A percentile compares a stretch with the other conserved stretches of the same genome.
Evolutionary conservation across 768 basidiomycete species (phyloP).

Genomic region (Cubamyces sp.): DNA sequence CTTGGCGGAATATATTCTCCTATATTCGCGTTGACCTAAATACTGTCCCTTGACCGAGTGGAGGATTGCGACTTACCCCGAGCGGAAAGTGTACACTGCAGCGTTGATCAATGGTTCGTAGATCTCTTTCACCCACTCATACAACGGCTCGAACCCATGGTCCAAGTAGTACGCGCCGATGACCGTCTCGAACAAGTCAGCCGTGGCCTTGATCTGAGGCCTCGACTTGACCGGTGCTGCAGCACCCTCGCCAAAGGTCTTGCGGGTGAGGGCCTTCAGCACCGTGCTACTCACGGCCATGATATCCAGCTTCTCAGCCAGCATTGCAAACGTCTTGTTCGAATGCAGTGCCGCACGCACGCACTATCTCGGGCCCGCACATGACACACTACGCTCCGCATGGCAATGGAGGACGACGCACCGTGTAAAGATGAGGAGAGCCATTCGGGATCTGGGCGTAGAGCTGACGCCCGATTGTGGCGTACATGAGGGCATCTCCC

Average conservation of each 20-base stretch:
- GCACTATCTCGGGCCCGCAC: constrained; percentile 21
- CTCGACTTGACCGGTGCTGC: constrained; percentile 21
- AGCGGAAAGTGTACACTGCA: constrained; percentile 35
- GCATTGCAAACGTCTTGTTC: constrained; percentile 33
- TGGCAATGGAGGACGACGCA: constrained; percentile 21
- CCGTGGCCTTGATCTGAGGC: constrained; percentile 41
- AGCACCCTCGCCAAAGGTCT: constrained; percentile 32
- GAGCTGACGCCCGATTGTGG: constrained; percentile 44
- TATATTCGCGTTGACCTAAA: background rate
- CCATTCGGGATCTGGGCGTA: constrained; percentile 36
- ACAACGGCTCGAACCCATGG: constrained; percentile 42
- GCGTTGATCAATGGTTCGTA: constrained; percentile 43
- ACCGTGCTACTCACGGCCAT: constrained; percentile 32
- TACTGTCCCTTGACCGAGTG: background rate
- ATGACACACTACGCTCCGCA: background rate
- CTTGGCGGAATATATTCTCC: background rate
- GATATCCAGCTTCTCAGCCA: constrained; percentile 38
- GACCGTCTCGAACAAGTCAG: constrained; percentile 52
- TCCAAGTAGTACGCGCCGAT: constrained; percentile 49
- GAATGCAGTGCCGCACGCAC: constrained; percentile 32
- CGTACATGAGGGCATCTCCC: constrained; percentile 51
- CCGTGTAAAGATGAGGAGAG: constrained; percentile 33
- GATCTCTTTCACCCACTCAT: constrained; percentile 42
- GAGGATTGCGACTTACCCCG: constrained; percentile 26
- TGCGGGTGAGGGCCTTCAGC: constrained; percentile 27